These are phyloP conservation scores for Eutrema heterophyllum DNA, from an alignment of 345 rosid species.

Conservation along the genomic window DNA sequence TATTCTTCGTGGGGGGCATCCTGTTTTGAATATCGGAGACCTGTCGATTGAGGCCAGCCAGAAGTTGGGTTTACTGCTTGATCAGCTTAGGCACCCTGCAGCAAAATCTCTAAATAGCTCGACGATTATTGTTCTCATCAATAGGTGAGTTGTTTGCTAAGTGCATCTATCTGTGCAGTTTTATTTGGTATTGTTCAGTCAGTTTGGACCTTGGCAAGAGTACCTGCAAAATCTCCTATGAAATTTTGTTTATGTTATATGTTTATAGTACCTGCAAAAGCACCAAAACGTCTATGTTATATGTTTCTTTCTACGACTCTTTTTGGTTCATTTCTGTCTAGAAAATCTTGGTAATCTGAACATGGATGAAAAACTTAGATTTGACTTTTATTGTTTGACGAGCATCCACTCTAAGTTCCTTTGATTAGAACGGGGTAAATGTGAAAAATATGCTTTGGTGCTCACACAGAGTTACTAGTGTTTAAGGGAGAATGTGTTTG, in stretches of 20 bases:
- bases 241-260: no score
- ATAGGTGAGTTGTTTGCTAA: conserved; percentile 41
- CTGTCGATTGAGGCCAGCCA: conserved; percentile 88
- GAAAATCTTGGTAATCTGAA: conserved; percentile 6
- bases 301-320: not conserved
- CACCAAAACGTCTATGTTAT: no score
- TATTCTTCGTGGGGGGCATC: conserved; percentile 87
- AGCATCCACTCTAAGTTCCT: conserved; percentile 5
- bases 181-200: conserved; percentile 1
- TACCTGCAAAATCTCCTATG: not conserved
- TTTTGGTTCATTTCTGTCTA: not conserved
- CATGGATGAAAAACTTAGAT: conserved; percentile 2
- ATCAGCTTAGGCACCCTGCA: conserved; percentile 83
- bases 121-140: conserved; percentile 66
- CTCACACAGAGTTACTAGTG: not conserved
- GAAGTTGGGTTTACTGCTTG: conserved; percentile 75
- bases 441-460: not conserved
- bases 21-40: conserved; percentile 77
- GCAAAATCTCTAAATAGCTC: conserved; percentile 69
- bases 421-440: not conserved
- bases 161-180: not conserved
- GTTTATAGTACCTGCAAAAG: no score
- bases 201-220: not conserved
- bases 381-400: not conserved
- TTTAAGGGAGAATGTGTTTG: not conserved